Evolutionary conservation across 441 rosid genomes (phyloP).

Genomic region (Cnidoscolus chayamansa): DNA sequence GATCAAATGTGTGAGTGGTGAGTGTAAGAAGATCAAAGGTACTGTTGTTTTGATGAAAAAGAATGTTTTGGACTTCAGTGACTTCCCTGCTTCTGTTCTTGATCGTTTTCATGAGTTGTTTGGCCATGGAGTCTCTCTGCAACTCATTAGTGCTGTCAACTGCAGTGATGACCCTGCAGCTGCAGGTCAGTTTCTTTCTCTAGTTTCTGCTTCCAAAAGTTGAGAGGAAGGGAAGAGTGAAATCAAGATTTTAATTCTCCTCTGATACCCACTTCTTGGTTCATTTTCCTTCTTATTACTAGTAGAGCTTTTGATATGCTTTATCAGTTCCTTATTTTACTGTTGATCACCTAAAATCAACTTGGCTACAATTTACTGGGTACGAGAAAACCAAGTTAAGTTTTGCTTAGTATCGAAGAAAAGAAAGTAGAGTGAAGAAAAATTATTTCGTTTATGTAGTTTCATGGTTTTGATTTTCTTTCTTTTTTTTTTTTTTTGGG

Average conservation of each 20-base stretch:
- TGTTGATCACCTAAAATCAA: too few relatives aligned
- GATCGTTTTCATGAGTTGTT: slow-evolving; percentile 62
- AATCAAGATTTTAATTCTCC: too few relatives aligned
- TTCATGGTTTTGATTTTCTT: too few relatives aligned
- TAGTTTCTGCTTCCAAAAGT: too few relatives aligned
- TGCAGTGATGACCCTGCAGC: slow-evolving; percentile 22
- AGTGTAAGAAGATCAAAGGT: slow-evolving; percentile 46
- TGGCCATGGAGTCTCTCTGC: slow-evolving; percentile 56
- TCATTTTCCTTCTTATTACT: too few relatives aligned
- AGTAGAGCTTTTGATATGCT: background rate
- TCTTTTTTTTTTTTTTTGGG: background rate
- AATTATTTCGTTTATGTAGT: background rate
- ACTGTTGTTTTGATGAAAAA: slow-evolving; percentile 79
- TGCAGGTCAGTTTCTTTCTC: slow-evolving; percentile 25
- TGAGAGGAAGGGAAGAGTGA: too few relatives aligned
- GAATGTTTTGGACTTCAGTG: slow-evolving; percentile 76
- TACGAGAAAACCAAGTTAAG: too few relatives aligned
- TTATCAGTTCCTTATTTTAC: background rate
- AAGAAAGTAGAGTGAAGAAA: too few relatives aligned
- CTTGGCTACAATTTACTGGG: too few relatives aligned
- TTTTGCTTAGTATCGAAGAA: too few relatives aligned
- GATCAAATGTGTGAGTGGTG: slow-evolving; percentile 4
- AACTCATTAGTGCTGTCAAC: slow-evolving; percentile 59
- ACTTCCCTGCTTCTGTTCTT: slow-evolving; percentile 59
- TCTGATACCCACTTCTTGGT: too few relatives aligned